These are phyloP conservation scores for Hagleromyces aurorensis DNA, from an alignment of 805 yeast species.

Conservation along the genomic window DNA sequence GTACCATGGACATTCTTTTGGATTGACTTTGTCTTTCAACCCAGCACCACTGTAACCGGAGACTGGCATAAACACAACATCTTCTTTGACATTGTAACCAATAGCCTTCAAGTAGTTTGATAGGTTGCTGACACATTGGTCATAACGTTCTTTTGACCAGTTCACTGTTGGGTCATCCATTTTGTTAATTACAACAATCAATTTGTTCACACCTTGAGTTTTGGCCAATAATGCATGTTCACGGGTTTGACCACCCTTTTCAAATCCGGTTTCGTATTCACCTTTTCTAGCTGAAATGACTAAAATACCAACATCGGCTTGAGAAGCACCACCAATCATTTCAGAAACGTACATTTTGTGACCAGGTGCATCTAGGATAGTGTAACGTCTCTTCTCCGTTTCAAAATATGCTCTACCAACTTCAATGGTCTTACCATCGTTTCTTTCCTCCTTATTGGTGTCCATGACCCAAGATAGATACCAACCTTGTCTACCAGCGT, in stretches of 20 bases:
- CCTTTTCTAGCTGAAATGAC: constrained; percentile 98
- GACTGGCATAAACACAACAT: constrained; percentile 90
- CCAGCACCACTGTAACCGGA: constrained; percentile 98
- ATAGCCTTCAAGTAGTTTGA: constrained; percentile 72
- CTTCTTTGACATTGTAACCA: constrained; percentile 80
- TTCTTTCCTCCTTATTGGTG: constrained; percentile 97
- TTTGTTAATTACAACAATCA: constrained; percentile 91
- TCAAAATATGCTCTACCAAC: constrained; percentile 97
- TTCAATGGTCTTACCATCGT: constrained; percentile 97
- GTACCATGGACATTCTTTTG: constrained; percentile 84
- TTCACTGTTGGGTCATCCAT: constrained; percentile 97
- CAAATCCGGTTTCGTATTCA: constrained; percentile 98
- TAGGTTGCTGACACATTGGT: constrained; percentile 86
- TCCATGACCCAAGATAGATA: constrained; percentile 99
- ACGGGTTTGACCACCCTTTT: constrained; percentile 97
- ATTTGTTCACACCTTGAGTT: constrained; percentile 95
- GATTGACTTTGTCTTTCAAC: constrained; percentile 72
- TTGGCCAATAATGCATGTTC: constrained; percentile 96
- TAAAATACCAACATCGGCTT: constrained; percentile 96
- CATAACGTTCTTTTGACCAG: constrained; percentile 95
- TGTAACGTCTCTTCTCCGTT: constrained; percentile 95
- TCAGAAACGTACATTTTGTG: constrained; percentile 98
- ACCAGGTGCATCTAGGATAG: constrained; percentile 98
- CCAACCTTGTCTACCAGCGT: constrained; percentile 99
- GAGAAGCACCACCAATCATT: constrained; percentile 99